Base-by-base conservation (phyloP, 2,329 filamentous ascomycete species). In the Diaporthe sp. region DNA sequence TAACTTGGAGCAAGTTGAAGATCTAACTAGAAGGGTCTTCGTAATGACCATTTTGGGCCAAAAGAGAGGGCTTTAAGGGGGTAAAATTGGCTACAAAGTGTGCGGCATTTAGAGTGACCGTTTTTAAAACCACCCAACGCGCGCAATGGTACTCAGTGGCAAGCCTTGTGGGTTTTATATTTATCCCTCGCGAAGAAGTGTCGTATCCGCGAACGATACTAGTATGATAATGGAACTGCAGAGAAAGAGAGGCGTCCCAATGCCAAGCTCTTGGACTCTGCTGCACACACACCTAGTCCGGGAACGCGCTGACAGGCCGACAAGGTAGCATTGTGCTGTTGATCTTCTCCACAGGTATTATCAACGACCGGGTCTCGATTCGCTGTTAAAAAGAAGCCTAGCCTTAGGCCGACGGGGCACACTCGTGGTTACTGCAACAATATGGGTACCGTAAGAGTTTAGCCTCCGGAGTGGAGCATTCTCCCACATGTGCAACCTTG, bases 271-370 rank as follows among this genome's bases (percentile, higher is more conserved):
- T 25, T 39, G 22, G 65, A 20, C 28, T 44, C 13, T 68, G 31
- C 65, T 53, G 47, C 20, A 39, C 28, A 39, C 28, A 37, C n/a
- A 28, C 3, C 61, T 67, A 49, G 61, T 49, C 28, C 34, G 5
- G 42, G 44, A 67, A 49, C 28, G 44, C 10, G 61, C 42, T 67
- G 65, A 68, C 65, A 68, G 65, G 63, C 63, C 47, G 44, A 25
- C 31, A 68, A 42, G 34, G 47, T 55, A 55, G 65, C n/a, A 70
- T 20, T 49, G 60, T 31, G 42, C 28, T 17, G 34, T 55, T 22
- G 15, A 70, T 25, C n/a, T 70, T n/a, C 65, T 53, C 65, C 65
- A 70, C 65, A 70, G 49, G 31, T 12, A 28, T 70, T 70, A 70
- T 70, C 47, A 70, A 70, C 65, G 25, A 22, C 49, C 42, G 34